Evolutionary conservation across 2,329 filamentous ascomycete genomes (phyloP), one percentile per base, ranked within the genome.

Genomic region (Claviceps purpurea): DNA sequence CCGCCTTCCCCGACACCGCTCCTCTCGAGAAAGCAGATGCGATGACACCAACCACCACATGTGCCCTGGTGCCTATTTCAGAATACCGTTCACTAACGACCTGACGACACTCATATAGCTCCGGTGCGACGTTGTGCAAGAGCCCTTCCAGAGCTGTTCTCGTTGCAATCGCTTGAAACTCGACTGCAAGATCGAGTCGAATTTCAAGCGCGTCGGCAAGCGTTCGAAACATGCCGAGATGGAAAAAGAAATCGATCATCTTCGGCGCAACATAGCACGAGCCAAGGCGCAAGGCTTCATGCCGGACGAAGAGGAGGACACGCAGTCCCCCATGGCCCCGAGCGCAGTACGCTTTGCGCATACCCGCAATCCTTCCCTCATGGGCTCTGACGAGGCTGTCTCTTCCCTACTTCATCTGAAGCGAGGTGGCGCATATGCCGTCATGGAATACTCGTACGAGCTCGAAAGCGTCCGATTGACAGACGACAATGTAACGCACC

Each of bases 141-240:
- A 88, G 30, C 86, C 86, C 18, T 90, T 89, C 66, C 78, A 81
- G 61, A 81, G 80, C 60, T 93, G 87, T 71, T 82, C 82, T 51
- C 78, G 87, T 52, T 93, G 87, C 70, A 79, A 79, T 64, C 86
- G 88, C 61, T 78, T 90, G 62, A 87, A 85, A 68, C 81, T 91
- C 55, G 79, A 84, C 56, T 93, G 87, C 74, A 87, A 88, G 67
- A 91, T 93, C 67, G 86, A 91, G 67, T 87, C 85, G 61, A 89
- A 89, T 67, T 91, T 91, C 70, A 90, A 89, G 75, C 82, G 87
- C 59, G 75, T 90, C 18, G 85, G 87, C 56, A 93, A 93, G 72
- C 79, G 87, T 43, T 86, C 81, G 57, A 86, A 87, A 65, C 86
- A 91, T 67, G 86, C 86, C 61, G 87, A 90, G 69, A 90, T 90